Evolutionary conservation across 1,284 basidiomycete species (phyloP).

Genomic region (Erythrobasidium hasegawianum): DNA sequence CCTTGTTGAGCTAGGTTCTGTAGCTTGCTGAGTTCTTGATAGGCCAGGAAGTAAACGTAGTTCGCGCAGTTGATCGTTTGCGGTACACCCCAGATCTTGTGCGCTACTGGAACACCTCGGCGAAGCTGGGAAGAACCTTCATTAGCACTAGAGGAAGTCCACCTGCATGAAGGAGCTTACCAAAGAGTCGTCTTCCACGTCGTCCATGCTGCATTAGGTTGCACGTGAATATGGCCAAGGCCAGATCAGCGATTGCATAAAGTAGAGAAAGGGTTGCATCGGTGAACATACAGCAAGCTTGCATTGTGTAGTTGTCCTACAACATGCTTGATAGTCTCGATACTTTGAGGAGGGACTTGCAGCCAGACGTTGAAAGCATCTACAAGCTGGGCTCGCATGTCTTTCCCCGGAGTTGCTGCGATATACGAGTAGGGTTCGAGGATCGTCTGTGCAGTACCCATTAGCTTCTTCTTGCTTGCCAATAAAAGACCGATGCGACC

Average conservation of each 20-base stretch:
- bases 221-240: neutral
- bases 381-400: slow-evolving; percentile 82
- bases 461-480: neutral
- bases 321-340: slow-evolving; percentile 69
- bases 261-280: neutral
- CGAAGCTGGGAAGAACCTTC: slow-evolving; percentile 7
- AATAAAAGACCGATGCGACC: neutral
- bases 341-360: slow-evolving; percentile 66
- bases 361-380: slow-evolving; percentile 95
- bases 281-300: slow-evolving; percentile 71
- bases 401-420: slow-evolving; percentile 82
- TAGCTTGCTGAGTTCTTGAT: slow-evolving; percentile 68
- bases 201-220: slow-evolving; percentile 68
- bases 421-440: slow-evolving; percentile 89
- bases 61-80: slow-evolving; percentile 98
- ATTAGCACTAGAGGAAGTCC: neutral
- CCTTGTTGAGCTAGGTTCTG: slow-evolving; percentile 42
- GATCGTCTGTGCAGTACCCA: slow-evolving; percentile 55
- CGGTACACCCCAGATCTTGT: slow-evolving; percentile 91
- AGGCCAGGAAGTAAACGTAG: slow-evolving; percentile 90
- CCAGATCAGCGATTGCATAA: neutral
- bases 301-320: slow-evolving; percentile 93
- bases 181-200: slow-evolving; percentile 94
- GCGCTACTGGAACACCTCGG: slow-evolving; percentile 61
- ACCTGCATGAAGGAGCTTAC: slow-evolving; percentile 55